Evolutionary conservation across 129 eudicot genomes (phyloP).

Genomic region (Flaveria linearis): DNA sequence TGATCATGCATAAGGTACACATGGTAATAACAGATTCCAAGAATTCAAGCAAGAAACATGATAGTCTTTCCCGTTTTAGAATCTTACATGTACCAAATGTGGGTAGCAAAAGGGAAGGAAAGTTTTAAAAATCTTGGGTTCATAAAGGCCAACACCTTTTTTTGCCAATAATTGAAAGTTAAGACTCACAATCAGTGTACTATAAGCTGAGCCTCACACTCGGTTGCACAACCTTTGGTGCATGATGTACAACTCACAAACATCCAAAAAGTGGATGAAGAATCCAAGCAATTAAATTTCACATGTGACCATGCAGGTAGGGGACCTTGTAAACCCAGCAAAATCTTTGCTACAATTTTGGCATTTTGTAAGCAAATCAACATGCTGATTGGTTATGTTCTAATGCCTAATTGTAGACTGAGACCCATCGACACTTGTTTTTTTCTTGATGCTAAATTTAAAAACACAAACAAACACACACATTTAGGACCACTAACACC

Average conservation of each 20-base stretch:
- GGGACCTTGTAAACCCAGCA: constrained; percentile 42
- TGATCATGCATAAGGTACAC: constrained; percentile 16
- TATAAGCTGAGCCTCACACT: no score
- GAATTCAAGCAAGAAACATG: neutral
- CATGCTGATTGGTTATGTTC: constrained; percentile 17
- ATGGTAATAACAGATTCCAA: neutral
- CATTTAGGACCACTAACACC: constrained; percentile 26
- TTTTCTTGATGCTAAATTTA: constrained; percentile 7
- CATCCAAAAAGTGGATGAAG: constrained; percentile 18
- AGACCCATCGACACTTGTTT: constrained; percentile 22
- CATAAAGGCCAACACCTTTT: constrained; percentile 21
- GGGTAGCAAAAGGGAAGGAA: constrained; percentile 20
- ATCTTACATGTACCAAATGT: neutral
- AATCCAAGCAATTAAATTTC: constrained; percentile 33
- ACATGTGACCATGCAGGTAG: constrained; percentile 49
- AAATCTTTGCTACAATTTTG: constrained; percentile 34
- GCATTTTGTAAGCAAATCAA: constrained; percentile 40
- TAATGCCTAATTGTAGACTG: constrained; percentile 18
- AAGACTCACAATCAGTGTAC: neutral
- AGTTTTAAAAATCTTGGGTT: constrained; percentile 8
- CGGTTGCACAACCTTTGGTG: constrained; percentile 12
- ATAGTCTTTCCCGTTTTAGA: neutral
- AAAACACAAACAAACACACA: no score
- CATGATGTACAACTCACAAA: constrained; percentile 23
- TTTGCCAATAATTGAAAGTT: neutral